Conservation (phyloP, 2,329 filamentous ascomycete species). For the Epicoccum sorghinum region DNA sequence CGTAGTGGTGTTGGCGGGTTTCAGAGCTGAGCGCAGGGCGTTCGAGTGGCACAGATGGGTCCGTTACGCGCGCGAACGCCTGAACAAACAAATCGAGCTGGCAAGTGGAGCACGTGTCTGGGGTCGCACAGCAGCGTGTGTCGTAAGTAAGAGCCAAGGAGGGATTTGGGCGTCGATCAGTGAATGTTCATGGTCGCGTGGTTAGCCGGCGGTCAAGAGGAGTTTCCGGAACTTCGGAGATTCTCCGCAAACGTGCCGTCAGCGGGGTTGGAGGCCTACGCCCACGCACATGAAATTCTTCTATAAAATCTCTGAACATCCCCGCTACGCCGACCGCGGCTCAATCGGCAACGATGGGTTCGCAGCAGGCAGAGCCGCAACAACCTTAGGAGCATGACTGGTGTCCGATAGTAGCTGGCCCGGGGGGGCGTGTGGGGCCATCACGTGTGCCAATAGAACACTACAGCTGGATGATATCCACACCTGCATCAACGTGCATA, state of each 20-base stretch:
- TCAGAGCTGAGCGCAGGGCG: constrained; percentile 30
- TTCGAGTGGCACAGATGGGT: constrained; percentile 14
- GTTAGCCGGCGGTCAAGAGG: constrained; percentile 31
- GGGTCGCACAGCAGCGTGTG: constrained; percentile 32
- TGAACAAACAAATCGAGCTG: constrained; percentile 26
- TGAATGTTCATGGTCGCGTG: constrained; percentile 38
- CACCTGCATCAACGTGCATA: constrained; percentile 34
- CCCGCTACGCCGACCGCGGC: constrained; percentile 1
- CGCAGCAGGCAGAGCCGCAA: constrained; percentile 17
- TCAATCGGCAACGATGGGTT: constrained; percentile 20
- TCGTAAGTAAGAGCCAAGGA: constrained; percentile 15
- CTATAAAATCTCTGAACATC: constrained; percentile 4
- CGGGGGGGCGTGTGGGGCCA: constrained; percentile 19
- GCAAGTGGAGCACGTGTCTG: constrained; percentile 35
- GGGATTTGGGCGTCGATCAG: constrained; percentile 21
- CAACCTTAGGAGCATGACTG: constrained; percentile 10
- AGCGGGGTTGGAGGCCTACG: constrained; percentile 12
- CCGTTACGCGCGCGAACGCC: constrained; percentile 27
- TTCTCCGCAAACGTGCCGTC: constrained; percentile 20
- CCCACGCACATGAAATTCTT: not conserved
- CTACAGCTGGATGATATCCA: constrained; percentile 21
- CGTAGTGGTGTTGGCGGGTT: constrained; percentile 35
- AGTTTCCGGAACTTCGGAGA: constrained; percentile 29
- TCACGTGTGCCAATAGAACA: constrained; percentile 27
- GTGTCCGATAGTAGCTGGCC: constrained; percentile 9